phyloP scores from a whole-genome alignment of 1,284 basidiomycete species.

The Austroboletus rostrupii region DNA sequence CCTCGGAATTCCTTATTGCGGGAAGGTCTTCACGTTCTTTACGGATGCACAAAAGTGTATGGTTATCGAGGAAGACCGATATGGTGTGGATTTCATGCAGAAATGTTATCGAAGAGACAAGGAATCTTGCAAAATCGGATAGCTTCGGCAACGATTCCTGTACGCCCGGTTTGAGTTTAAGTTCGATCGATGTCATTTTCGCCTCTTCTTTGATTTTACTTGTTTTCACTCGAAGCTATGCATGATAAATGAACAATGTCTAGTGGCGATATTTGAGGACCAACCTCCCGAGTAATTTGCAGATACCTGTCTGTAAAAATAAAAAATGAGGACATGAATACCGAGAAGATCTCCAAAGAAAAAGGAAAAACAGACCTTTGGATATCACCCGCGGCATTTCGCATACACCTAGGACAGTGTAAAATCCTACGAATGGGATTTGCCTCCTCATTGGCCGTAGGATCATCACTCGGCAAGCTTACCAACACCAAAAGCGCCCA shows the following conservation, averaged over 20 bases:
- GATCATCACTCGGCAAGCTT: constrained; percentile 14
- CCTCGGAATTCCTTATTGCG: background rate
- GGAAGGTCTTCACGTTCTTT: constrained; percentile 39
- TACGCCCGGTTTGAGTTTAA: constrained; percentile 41
- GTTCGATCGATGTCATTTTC: constrained; percentile 3
- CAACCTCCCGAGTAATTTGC: constrained; percentile 66
- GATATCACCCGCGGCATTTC: constrained; percentile 91
- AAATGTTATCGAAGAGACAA: constrained; percentile 89
- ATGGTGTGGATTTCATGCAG: constrained; percentile 77
- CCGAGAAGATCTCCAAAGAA: background rate
- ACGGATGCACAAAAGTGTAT: constrained; percentile 66
- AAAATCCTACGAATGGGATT: constrained; percentile 43
- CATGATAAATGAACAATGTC: background rate
- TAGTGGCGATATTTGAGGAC: constrained; percentile 2
- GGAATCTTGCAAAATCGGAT: constrained; percentile 78
- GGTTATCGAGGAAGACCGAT: constrained; percentile 73
- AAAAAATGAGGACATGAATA: background rate
- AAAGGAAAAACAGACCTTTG: constrained; percentile 45
- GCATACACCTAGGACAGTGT: constrained; percentile 54
- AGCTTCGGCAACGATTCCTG: constrained; percentile 59
- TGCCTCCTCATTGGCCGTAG: constrained; percentile 58
- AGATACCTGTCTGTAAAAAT: constrained; percentile 11
- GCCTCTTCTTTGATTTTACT: background rate
- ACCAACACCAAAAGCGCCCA: constrained; percentile 84
- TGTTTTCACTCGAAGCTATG: background rate